Conservation (phyloP, 1,284 basidiomycete genomes). For the Moesziomyces sp. region DNA sequence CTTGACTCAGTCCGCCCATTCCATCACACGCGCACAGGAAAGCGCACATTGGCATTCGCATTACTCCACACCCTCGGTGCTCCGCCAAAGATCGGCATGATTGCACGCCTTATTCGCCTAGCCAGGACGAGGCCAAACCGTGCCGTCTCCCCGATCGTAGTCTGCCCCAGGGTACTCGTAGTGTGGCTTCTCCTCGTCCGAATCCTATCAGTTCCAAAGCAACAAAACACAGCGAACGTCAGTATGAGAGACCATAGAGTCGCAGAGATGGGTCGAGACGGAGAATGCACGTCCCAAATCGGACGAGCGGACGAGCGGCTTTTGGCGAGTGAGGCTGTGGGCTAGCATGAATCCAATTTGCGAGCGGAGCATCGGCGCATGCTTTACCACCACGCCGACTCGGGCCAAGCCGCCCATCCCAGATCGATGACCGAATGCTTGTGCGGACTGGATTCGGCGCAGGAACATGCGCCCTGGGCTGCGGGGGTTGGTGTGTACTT, state of each 20-base stretch:
- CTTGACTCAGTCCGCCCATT: no score
- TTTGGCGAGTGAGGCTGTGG: no score
- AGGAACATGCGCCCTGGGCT: no score
- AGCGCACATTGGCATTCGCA: background rate
- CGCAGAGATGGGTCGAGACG: no score
- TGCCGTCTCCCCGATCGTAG: slow-evolving; percentile 51
- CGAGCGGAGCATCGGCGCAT: slow-evolving; percentile 6
- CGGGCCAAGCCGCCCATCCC: background rate
- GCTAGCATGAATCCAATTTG: slow-evolving; percentile 21
- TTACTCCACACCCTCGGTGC: background rate
- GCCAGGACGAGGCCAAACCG: slow-evolving; percentile 47
- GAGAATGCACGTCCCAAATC: no score
- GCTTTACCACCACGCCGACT: background rate
- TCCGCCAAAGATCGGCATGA: background rate
- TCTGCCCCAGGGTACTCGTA: slow-evolving; percentile 53
- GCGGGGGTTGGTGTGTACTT: slow-evolving; percentile 10
- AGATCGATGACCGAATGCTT: no score
- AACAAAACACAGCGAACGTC: slow-evolving; percentile 1
- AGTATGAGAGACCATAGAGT: background rate
- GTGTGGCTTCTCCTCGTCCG: slow-evolving; percentile 59
- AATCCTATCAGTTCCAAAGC: slow-evolving; percentile 29
- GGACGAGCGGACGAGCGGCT: no score
- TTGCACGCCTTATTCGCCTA: background rate
- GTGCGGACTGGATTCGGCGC: no score
- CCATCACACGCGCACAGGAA: no score